phyloP scores from a whole-genome alignment of 2,329 filamentous ascomycete genomes.

The Colletotrichum caudatum region DNA sequence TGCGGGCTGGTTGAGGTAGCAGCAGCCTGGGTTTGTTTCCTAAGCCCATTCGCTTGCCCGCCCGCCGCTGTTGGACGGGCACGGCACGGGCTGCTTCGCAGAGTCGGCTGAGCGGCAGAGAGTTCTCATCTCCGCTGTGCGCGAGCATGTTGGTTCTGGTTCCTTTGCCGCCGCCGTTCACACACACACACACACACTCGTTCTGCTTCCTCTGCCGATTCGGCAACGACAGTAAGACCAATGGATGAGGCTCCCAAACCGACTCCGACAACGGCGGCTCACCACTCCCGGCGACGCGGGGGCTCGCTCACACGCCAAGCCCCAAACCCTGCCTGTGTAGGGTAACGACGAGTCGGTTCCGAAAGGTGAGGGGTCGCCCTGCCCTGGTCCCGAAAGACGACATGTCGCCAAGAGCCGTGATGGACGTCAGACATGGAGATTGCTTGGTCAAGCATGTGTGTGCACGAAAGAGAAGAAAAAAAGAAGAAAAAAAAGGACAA shows the following conservation, averaged over 20 bases:
- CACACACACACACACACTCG: neutral
- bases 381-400: neutral
- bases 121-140: neutral
- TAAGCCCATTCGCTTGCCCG: neutral
- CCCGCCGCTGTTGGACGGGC: slow-evolving; percentile 3
- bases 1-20: slow-evolving; percentile 6
- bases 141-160: neutral
- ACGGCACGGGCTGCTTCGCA: slow-evolving; percentile 1
- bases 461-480: neutral
- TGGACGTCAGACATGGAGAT: slow-evolving; percentile 1
- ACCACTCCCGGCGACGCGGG: neutral
- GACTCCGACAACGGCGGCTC: neutral
- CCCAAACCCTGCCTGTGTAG: neutral
- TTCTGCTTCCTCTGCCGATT: neutral
- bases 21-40: too few relatives aligned
- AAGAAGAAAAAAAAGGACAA: too few relatives aligned
- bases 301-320: neutral
- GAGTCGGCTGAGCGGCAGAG: neutral
- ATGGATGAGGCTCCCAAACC: slow-evolving; percentile 2
- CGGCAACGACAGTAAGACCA: slow-evolving; percentile 17
- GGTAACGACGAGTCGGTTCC: neutral
- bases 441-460: neutral
- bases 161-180: neutral
- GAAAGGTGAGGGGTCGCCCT: neutral
- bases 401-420: neutral